Evolutionary conservation across 1,284 basidiomycete genomes (phyloP).

Genomic region (Trametes sp.): DNA sequence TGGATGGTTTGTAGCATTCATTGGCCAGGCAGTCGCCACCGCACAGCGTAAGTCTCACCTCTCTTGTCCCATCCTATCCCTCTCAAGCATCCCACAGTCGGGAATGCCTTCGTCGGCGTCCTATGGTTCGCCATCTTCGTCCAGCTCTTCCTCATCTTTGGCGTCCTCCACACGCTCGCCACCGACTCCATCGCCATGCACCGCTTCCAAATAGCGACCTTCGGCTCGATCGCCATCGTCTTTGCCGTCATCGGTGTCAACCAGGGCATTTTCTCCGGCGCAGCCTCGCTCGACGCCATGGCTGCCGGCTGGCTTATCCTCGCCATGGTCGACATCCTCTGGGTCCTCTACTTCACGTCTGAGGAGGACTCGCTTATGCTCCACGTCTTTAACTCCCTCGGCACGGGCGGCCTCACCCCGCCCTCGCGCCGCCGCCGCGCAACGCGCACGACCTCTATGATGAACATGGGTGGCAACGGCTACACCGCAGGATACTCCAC

Average conservation of each 20-base stretch:
- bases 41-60: slow-evolving; percentile 59
- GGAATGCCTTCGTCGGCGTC: slow-evolving; percentile 62
- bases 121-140: slow-evolving; percentile 96
- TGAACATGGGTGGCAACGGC: slow-evolving; percentile 71
- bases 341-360: slow-evolving; percentile 96
- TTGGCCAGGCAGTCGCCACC: slow-evolving; percentile 77
- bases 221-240: slow-evolving; percentile 87
- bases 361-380: slow-evolving; percentile 91
- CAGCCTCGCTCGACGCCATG: slow-evolving; percentile 76
- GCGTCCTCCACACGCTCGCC: slow-evolving; percentile 83
- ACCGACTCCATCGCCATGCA: slow-evolving; percentile 86
- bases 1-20: slow-evolving; percentile 94
- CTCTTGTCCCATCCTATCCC: slow-evolving; percentile 15
- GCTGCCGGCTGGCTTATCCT: slow-evolving; percentile 95
- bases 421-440: slow-evolving; percentile 73
- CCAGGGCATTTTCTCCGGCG: slow-evolving; percentile 62
- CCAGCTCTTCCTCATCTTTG: slow-evolving; percentile 82
- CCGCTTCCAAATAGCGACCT: slow-evolving; percentile 88
- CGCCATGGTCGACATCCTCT: slow-evolving; percentile 90
- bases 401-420: slow-evolving; percentile 86
- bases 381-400: slow-evolving; percentile 85
- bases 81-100: slow-evolving; percentile 41
- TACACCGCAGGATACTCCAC: slow-evolving; percentile 60
- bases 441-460: slow-evolving; percentile 62
- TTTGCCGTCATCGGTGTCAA: slow-evolving; percentile 87